Evolutionary conservation across 768 basidiomycete genomes (phyloP), one percentile per base, ranked within the genome.

Genomic region (Neoboletus brunneissimus): DNA sequence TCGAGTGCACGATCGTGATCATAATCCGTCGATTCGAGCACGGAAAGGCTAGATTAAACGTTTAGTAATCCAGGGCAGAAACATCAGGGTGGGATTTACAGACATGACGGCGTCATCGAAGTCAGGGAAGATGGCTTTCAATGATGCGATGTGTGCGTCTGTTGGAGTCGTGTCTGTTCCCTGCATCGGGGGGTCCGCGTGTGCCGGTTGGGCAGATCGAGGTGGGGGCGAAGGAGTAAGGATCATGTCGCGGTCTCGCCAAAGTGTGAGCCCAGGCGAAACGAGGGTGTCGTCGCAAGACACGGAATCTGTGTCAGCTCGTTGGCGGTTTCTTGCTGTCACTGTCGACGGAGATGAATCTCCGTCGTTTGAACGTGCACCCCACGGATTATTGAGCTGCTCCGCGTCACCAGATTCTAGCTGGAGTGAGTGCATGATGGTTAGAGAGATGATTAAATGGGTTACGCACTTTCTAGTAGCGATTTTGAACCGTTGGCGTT

Each of bases 1-100:
- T 94, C 91, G 53, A 93, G 79, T 5, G 91, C 91, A 29, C 78
- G 79, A 58, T 89, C 89, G 60, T 91, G 84, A 61, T 89, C 75
- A 12, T 85, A 80, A n/a, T 75, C 66, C 6, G 87, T 87, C 7
- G 86, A 87, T 56, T 91, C 83, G 46, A 94, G 76, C 0, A 94
- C 86, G 9, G 84, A 85, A 65, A 79, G 78, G 40, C 87, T 89
- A 27, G 42, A 40, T 15, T 1, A n/a, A 58, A 42, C 0, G 27
- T 5, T 59, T 8, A 54, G 49, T 48, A 51, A 53, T 45, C 27
- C 12, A 12, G n/a, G 18, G 34, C 20, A 41, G 29, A 47, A 10
- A 48, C 11, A 25, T 29, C 27, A 53, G 32, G 13, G 48, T 47
- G 31, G 56, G 23, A 44, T 23, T 10, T 29, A 77, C 83, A 48